These are phyloP conservation scores for Xanthoparmelia taractica DNA, from an alignment of 495 filamentous ascomycete genomes.

Conservation along the genomic window DNA sequence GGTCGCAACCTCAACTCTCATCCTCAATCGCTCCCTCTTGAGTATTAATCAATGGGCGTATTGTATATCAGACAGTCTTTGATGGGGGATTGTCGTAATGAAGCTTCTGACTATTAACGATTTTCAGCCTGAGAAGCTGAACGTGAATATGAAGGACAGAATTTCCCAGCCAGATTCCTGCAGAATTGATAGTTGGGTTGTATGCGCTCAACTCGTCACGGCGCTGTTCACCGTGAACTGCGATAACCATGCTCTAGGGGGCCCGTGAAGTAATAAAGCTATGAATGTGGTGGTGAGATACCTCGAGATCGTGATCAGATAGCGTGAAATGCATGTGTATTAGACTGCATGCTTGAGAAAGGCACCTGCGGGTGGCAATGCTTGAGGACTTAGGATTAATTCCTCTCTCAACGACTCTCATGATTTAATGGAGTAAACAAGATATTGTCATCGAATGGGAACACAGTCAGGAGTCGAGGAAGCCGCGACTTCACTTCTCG, in stretches of 20 bases:
- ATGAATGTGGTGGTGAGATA: neutral
- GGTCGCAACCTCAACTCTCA: neutral
- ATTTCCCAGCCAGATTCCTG: neutral
- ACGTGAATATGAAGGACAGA: neutral
- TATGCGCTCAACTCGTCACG: neutral
- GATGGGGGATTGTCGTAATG: neutral
- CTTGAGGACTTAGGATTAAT: too few species aligned
- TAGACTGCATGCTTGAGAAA: neutral
- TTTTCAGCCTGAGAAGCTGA: neutral
- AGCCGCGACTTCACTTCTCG: slow-evolving; percentile 2
- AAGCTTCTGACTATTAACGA: neutral
- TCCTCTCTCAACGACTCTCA: neutral
- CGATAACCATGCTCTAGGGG: neutral
- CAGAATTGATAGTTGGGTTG: neutral
- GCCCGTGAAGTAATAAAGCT: neutral
- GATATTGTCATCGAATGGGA: neutral
- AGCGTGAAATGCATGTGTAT: neutral
- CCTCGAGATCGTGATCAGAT: neutral
- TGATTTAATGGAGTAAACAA: neutral
- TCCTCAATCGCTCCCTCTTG: neutral
- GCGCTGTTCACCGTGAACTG: neutral
- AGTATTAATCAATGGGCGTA: neutral
- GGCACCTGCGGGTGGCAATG: neutral
- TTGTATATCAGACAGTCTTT: neutral
- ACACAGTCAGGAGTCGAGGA: neutral